Evolutionary conservation across 495 filamentous ascomycete species (phyloP).

Genomic region (Delitschia confertaspora): DNA sequence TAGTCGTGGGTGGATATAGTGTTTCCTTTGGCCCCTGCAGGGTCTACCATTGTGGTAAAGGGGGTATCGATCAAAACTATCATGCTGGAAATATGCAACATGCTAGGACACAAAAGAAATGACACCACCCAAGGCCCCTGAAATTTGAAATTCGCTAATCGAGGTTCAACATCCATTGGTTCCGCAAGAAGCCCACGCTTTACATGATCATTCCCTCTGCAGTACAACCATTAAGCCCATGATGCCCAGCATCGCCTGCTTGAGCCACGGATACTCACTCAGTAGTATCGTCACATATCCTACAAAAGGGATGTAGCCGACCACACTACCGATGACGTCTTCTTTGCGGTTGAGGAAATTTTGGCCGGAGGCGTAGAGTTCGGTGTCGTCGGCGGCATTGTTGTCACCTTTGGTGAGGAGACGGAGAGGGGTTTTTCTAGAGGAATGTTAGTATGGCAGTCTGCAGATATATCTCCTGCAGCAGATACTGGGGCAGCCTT

Average conservation of each 20-base stretch:
- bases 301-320: slow-evolving; percentile 89
- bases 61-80: no score
- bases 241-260: slow-evolving; percentile 82
- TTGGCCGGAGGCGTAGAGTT: slow-evolving; percentile 80
- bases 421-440: slow-evolving; percentile 39
- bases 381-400: slow-evolving; percentile 87
- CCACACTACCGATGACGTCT: slow-evolving; percentile 90
- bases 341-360: slow-evolving; percentile 70
- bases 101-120: no score
- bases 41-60: no score
- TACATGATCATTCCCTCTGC: slow-evolving; percentile 65
- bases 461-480: slow-evolving; percentile 6
- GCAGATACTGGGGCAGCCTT: no score
- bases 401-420: slow-evolving; percentile 98
- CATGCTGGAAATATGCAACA: no score
- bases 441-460: neutral
- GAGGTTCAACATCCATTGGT: neutral
- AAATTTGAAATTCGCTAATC: neutral
- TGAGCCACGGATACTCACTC: slow-evolving; percentile 94
- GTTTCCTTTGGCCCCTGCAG: no score
- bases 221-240: slow-evolving; percentile 94
- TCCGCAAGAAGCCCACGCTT: no score
- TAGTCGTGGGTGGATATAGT: no score
- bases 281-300: slow-evolving; percentile 97
- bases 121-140: no score